Percentiles rank a stretch among this genome's conserved stretches.
Evolutionary conservation across 306 rosid genomes (phyloP).

Genomic region (Lablab purpureus): DNA sequence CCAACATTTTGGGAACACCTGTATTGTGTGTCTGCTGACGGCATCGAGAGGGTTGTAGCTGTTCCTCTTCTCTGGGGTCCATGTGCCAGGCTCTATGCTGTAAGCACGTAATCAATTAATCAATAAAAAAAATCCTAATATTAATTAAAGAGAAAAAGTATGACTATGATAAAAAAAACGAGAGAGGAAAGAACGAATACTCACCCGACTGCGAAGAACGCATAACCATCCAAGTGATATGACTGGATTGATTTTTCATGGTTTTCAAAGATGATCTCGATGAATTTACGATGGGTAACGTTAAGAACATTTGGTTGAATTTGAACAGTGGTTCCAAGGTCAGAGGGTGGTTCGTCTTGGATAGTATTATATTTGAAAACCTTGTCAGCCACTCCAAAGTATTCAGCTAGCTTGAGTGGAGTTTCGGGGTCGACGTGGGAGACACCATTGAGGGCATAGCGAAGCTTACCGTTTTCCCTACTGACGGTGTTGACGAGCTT

Average conservation of each 20-base stretch:
- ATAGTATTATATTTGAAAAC: constrained; percentile 16
- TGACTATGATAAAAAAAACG: no score
- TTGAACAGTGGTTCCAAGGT: neutral
- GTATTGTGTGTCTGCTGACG: constrained; percentile 70
- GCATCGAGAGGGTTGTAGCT: constrained; percentile 69
- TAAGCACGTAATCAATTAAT: neutral
- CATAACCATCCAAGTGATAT: constrained; percentile 22
- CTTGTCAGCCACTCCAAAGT: neutral
- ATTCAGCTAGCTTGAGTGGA: constrained; percentile 6
- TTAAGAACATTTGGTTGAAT: constrained; percentile 7
- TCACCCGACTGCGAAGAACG: neutral
- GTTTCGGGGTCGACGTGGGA: constrained; percentile 16
- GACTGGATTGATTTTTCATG: neutral
- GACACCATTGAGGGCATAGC: constrained; percentile 14
- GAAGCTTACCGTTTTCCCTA: neutral
- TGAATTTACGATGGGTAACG: constrained; percentile 38
- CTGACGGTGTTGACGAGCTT: neutral
- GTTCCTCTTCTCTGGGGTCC: constrained; percentile 60
- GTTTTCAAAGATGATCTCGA: constrained; percentile 47
- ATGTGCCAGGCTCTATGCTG: constrained; percentile 67
- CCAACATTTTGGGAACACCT: constrained; percentile 70
- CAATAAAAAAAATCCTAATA: no score
- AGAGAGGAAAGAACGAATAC: neutral
- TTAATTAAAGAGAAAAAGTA: neutral
- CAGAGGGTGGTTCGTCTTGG: neutral